These are phyloP conservation scores for Puccinia hordei DNA, from an alignment of 1,284 basidiomycete genomes.

Conservation along the genomic window DNA sequence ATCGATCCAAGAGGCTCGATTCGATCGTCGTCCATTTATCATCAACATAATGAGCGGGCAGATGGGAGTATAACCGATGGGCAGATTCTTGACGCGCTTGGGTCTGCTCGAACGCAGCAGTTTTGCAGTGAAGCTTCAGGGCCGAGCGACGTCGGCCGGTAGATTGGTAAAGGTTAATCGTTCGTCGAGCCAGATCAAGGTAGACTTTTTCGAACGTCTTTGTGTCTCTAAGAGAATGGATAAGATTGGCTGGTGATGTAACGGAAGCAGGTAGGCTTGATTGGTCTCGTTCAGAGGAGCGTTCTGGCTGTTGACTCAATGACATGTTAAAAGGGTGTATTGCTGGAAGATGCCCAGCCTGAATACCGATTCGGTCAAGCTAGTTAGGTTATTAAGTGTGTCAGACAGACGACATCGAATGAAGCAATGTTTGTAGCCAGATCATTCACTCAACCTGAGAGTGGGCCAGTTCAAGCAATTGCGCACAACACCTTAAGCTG, in stretches of 20 bases:
- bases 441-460: conserved; percentile 66
- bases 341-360: conserved; percentile 70
- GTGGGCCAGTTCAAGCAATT: conserved; percentile 77
- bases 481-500: conserved; percentile 66
- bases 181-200: conserved; percentile 68
- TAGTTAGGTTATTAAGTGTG: conserved; percentile 58
- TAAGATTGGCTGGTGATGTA: not conserved
- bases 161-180: conserved; percentile 77
- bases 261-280: not conserved
- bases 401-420: conserved; percentile 33
- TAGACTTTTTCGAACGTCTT: conserved; percentile 56
- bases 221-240: conserved; percentile 32
- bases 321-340: conserved; percentile 71
- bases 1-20: conserved; percentile 51
- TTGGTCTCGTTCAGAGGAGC: not conserved
- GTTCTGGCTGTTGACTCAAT: conserved; percentile 39
- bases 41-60: conserved; percentile 74
- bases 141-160: conserved; percentile 80
- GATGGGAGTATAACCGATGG: conserved; percentile 70
- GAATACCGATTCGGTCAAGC: conserved; percentile 80
- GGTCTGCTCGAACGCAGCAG: conserved; percentile 85
- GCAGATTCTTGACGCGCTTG: conserved; percentile 69
- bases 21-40: conserved; percentile 60
- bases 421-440: conserved; percentile 10
- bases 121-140: conserved; percentile 75